Percentiles rank a stretch among this genome's conserved stretches.
These are phyloP conservation scores for Candida koratica DNA, from an alignment of 805 yeast genomes.

Conservation along the genomic window DNA sequence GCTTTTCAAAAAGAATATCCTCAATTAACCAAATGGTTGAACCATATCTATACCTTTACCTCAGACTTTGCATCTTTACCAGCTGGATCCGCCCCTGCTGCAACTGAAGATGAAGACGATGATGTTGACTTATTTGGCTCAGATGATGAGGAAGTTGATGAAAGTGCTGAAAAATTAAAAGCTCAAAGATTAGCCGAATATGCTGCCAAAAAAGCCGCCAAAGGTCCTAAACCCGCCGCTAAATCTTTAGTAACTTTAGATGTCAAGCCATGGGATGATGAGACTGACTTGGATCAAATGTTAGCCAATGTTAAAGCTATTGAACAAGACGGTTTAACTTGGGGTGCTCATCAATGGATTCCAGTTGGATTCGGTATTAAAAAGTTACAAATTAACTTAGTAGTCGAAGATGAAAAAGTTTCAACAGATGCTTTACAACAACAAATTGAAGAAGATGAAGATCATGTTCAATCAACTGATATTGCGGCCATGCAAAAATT, in stretches of 20 bases:
- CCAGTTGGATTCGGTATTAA: conserved; percentile 99
- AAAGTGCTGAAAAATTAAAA: conserved; percentile 94
- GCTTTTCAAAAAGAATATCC: conserved; percentile 92
- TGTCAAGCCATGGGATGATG: conserved; percentile 99
- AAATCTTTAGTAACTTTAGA: conserved; percentile 95
- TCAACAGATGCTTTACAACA: conserved; percentile 86
- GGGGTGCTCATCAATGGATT: conserved; percentile 97
- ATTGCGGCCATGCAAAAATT: conserved; percentile 97
- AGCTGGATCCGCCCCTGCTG: conserved; percentile 67
- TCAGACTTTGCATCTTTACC: conserved; percentile 80
- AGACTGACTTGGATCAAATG: conserved; percentile 89
- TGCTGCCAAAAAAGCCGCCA: conserved; percentile 95
- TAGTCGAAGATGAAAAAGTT: conserved; percentile 95
- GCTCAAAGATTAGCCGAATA: conserved; percentile 97
- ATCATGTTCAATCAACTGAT: conserved; percentile 98
- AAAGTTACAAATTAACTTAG: conserved; percentile 98
- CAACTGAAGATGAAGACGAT: conserved; percentile 75
- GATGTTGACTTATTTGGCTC: conserved; percentile 93
- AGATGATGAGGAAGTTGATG: conserved; percentile 94
- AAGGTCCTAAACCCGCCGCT: conserved; percentile 98
- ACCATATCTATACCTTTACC: conserved; percentile 93
- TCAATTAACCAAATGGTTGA: conserved; percentile 96
- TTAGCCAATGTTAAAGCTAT: conserved; percentile 81
- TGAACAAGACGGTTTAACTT: conserved; percentile 86
- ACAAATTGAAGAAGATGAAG: conserved; percentile 85